Conservation (phyloP, 257 asterid species). For the Vinca minor region DNA sequence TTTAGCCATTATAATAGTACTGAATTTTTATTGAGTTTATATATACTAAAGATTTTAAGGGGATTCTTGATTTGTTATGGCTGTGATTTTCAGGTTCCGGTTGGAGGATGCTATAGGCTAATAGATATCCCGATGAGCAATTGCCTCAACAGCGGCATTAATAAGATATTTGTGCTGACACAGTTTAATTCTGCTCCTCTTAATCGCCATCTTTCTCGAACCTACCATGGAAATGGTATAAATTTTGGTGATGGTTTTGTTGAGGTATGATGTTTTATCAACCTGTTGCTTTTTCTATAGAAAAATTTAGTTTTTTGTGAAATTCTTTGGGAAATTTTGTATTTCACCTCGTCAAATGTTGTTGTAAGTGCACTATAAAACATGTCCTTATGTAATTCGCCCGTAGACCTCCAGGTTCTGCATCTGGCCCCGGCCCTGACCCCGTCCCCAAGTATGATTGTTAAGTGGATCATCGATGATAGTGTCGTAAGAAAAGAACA, state of each 20-base stretch:
- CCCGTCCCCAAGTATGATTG: background rate
- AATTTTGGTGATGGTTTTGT: conserved; percentile 89
- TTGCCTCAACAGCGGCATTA: conserved; percentile 88
- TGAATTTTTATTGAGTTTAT: background rate
- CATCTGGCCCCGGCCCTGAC: no score
- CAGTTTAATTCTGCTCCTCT: conserved; percentile 93
- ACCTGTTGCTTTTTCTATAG: background rate
- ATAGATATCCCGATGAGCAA: conserved; percentile 97
- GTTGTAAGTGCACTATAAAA: no score
- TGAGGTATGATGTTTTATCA: conserved; percentile 42
- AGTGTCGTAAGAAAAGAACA: background rate
- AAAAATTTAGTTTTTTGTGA: no score
- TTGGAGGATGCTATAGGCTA: conserved; percentile 91
- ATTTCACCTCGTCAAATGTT: no score
- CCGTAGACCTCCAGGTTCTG: no score
- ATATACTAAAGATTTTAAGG: background rate
- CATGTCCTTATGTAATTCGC: no score
- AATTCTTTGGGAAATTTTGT: no score
- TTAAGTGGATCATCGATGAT: background rate
- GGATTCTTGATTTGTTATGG: conserved; percentile 11
- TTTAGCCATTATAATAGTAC: background rate
- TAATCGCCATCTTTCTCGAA: conserved; percentile 84
- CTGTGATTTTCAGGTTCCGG: conserved; percentile 55
- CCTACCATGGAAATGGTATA: conserved; percentile 83
- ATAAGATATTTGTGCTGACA: conserved; percentile 88